Conservation (phyloP, 2,329 filamentous ascomycete genomes). For the Penicillium griseofulvum region DNA sequence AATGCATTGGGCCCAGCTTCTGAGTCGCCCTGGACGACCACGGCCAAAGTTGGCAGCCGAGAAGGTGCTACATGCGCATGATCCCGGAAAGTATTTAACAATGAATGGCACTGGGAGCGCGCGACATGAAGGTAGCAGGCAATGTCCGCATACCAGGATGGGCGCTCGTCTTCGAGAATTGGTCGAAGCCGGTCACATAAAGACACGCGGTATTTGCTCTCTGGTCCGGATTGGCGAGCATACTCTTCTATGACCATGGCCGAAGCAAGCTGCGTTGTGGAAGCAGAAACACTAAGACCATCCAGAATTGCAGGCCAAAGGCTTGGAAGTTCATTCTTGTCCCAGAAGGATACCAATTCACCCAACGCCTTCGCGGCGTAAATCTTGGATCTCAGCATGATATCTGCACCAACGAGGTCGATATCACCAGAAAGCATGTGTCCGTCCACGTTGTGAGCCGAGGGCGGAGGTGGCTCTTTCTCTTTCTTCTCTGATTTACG, state of each 20-base stretch:
- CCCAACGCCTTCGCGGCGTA: constrained; percentile 83
- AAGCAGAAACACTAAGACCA: constrained; percentile 68
- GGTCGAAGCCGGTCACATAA: constrained; percentile 63
- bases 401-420: constrained; percentile 86
- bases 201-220: constrained; percentile 31
- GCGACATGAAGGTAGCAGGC: constrained; percentile 86
- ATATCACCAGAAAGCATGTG: constrained; percentile 98
- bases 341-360: constrained; percentile 73
- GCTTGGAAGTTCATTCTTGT: constrained; percentile 52
- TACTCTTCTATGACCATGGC: constrained; percentile 87
- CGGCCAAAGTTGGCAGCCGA: constrained; percentile 76
- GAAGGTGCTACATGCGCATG: constrained; percentile 75
- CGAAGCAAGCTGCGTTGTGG: constrained; percentile 81
- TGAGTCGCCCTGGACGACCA: constrained; percentile 88
- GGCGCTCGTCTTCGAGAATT: constrained; percentile 78
- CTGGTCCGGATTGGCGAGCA: constrained; percentile 54
- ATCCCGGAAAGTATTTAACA: constrained; percentile 89
- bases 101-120: constrained; percentile 83
- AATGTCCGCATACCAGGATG: constrained; percentile 81
- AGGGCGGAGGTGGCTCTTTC: constrained; percentile 63
- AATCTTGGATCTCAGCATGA: constrained; percentile 84
- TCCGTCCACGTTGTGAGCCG: constrained; percentile 93
- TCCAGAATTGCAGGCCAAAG: constrained; percentile 66
- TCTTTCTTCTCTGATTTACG: constrained; percentile 83
- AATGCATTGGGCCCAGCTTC: constrained; percentile 92